Percentiles rank a stretch among this genome's conserved stretches.
Evolutionary conservation across 2,329 filamentous ascomycete species (phyloP).

Genomic region (Gaeumannomyces sp.): DNA sequence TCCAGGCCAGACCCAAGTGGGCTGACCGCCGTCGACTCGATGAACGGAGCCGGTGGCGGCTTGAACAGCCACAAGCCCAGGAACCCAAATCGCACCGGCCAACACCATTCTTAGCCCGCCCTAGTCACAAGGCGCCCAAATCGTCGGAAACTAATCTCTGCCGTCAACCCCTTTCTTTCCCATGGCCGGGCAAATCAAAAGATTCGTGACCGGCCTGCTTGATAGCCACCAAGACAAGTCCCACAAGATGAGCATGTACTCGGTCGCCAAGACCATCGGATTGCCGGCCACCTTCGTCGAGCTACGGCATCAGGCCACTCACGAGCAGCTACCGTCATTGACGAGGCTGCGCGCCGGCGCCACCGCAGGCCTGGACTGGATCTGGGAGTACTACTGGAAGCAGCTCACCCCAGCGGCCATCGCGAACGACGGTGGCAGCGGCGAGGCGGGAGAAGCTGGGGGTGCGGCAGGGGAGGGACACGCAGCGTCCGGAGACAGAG

Average conservation of each 20-base stretch:
- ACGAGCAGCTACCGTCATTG: conserved; percentile 77
- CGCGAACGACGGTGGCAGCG: conserved; percentile 3
- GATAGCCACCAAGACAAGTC: conserved; percentile 66
- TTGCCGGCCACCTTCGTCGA: conserved; percentile 79
- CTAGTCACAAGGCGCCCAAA: neutral
- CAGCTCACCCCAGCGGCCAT: conserved; percentile 28
- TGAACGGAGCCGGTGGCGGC: neutral
- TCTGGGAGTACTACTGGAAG: conserved; percentile 85
- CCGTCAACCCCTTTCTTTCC: neutral
- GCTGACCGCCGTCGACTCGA: neutral
- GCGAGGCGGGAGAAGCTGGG: too few species aligned
- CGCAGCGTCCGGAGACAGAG: conserved; percentile 1
- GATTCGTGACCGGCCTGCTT: conserved; percentile 74
- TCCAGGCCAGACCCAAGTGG: too few species aligned
- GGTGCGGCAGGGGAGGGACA: neutral
- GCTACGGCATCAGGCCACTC: conserved; percentile 81
- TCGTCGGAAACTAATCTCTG: neutral
- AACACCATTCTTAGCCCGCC: neutral
- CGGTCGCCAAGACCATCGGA: conserved; percentile 60
- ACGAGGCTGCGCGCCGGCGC: conserved; percentile 65
- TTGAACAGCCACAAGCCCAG: neutral
- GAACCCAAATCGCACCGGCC: neutral
- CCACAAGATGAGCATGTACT: conserved; percentile 67
- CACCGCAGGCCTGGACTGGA: conserved; percentile 68
- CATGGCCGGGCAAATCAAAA: conserved; percentile 22